These are phyloP conservation scores for Xylariaceae sp. DNA, from an alignment of 2,329 filamentous ascomycete genomes.

Conservation along the genomic window DNA sequence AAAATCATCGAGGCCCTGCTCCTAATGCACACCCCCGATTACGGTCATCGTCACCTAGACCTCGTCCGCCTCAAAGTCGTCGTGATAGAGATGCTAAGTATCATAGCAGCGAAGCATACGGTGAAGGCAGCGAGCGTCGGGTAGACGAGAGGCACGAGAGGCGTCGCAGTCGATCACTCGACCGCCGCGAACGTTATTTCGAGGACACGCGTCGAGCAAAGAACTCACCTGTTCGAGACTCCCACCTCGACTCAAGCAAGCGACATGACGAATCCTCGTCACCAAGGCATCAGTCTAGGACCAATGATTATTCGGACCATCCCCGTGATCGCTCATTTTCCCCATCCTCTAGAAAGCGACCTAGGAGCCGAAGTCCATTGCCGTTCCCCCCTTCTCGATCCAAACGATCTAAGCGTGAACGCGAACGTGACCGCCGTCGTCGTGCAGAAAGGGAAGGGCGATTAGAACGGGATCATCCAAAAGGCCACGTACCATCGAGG, in stretches of 20 bases:
- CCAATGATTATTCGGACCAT: constrained; percentile 45
- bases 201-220: constrained; percentile 32
- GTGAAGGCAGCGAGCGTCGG: constrained; percentile 43
- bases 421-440: constrained; percentile 41
- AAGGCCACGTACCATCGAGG: constrained; percentile 31
- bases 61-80: constrained; percentile 34
- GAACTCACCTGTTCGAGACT: constrained; percentile 30
- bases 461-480: constrained; percentile 35
- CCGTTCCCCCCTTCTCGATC: constrained; percentile 46
- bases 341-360: constrained; percentile 50
- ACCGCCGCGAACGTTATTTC: constrained; percentile 47
- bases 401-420: constrained; percentile 52
- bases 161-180: constrained; percentile 48
- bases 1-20: constrained; percentile 34
- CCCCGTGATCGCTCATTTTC: constrained; percentile 45
- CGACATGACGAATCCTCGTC: constrained; percentile 41
- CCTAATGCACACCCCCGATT: constrained; percentile 32
- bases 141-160: constrained; percentile 46
- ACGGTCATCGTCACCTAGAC: constrained; percentile 35
- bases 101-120: constrained; percentile 38
- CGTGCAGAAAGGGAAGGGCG: constrained; percentile 35
- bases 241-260: constrained; percentile 35
- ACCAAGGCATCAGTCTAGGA: constrained; percentile 42
- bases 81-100: constrained; percentile 34
- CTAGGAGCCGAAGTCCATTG: constrained; percentile 51